Evolutionary conservation across 2,329 filamentous ascomycete species (phyloP), one percentile per base, ranked within the genome.

Genomic region (Colletotrichum tamarilloi): DNA sequence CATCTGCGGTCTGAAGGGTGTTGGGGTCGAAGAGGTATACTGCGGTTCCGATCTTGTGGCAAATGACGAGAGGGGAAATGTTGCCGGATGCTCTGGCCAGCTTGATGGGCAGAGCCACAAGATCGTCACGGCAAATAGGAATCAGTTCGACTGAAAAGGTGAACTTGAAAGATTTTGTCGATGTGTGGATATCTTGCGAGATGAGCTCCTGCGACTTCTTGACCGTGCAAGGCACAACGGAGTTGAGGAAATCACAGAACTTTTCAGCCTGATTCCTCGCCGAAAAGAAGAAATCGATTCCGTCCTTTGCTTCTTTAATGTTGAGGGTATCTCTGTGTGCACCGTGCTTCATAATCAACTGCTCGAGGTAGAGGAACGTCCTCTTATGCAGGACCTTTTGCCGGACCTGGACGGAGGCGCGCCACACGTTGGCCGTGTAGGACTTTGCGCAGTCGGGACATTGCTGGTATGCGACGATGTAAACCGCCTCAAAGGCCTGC

Each of bases 341-440:
- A 68, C 91, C 90, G 82, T 98, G 95, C 87, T 98, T 98, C 78
- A 99, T 87, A 78, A 99, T 97, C 69, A 98, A 88, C 87, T 99
- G 96, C 84, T 98, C 97, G 46, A 98, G 91, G 80, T 87, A 88
- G 58, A 90, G 78, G 77, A 90, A 90, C 1, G 88, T 90, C 78
- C 97, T 89, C 90, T 98, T 99, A 86, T 99, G 97, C 5, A 94
- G 91, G 52, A 99, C 97, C 85, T 98, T 98, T 82, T 99, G 97
- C 75, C 97, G 92, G 68, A 99, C 95, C 85, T 99, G 97, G 8
- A 98, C 95, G 73, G 91, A 92, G 1, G 97, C 96, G 77, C 95
- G 89, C 96, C 96, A 99, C 65, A 95, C 95, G 85, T 98, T 97
- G 80, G 95, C 94, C 26, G 97, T 98, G 83, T 96, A 99, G 72